Evolutionary conservation across 106 monocot species (phyloP), one percentile per base, ranked within the genome.

Genomic region (Platanthera zijinensis): DNA sequence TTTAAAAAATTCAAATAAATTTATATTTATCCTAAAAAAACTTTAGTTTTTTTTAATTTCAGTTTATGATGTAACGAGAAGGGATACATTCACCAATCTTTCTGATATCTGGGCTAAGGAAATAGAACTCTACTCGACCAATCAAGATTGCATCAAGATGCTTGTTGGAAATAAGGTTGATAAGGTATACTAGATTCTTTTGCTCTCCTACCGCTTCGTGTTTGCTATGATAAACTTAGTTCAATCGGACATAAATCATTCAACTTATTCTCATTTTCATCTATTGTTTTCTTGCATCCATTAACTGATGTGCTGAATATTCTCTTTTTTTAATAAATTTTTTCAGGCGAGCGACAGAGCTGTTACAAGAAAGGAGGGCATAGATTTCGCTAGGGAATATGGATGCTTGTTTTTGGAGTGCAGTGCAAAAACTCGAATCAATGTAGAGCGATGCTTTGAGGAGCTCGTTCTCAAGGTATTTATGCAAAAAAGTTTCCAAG

Each of bases 91-190:
- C 77, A 88, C 87, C 28, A 91, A 88, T 82, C 87, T 91, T 56
- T 82, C 83, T 71, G 90, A 88, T 68, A 53, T 91, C 62, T 89
- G 87, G 90, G 79, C 90, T 13, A 91, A 86, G 84, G 86, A 92
- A 47, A 82, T 92, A 72, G 91, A 92, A 49, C 64, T 88, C 8
- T 92, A 92, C 74, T 84, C 39, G 39, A 39, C 39, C 39, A 39
- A 39, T 39, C 39, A 39, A 39, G 39, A 39, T 39, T 92, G 91
- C 76, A 86, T 88, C 67, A 88, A 92, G 79, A 88, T 92, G 86
- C 86, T 92, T 62, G 88, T 89, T 74, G 92, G 86, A 48, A 92
- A 92, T 82, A 89, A 92, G 77, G 80, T 92, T 78, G 91, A 92
- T 78, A 91, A 91, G 91, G 91, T 88, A 81, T 28, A 18, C 50